These are phyloP conservation scores for Apostasia ramifera DNA, from an alignment of 106 monocot species.

Conservation along the genomic window DNA sequence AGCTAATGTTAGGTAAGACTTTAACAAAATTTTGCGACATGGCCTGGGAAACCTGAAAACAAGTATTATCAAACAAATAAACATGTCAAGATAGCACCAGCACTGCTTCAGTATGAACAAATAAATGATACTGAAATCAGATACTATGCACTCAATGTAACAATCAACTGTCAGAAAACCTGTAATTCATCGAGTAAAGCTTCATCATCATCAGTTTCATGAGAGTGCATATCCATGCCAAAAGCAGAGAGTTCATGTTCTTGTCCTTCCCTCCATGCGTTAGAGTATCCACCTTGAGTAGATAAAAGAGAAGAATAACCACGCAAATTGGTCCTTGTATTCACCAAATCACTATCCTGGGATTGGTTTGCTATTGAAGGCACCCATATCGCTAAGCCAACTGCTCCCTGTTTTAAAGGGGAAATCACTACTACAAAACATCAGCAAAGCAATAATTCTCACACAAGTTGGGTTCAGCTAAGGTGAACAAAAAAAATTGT, in stretches of 20 bases:
- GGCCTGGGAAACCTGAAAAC: conserved; percentile 76
- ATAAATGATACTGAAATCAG: not conserved
- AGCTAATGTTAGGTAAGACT: conserved; percentile 30
- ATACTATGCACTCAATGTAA: conserved; percentile 1
- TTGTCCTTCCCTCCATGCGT: conserved; percentile 39
- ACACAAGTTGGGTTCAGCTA: no score
- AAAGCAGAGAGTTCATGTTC: conserved; percentile 58
- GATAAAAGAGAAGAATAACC: conserved; percentile 50
- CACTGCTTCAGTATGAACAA: not conserved
- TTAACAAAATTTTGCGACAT: conserved; percentile 77
- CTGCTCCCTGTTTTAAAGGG: conserved; percentile 72
- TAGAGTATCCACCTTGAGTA: conserved; percentile 44
- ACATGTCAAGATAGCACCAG: not conserved
- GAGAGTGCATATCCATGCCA: conserved; percentile 23
- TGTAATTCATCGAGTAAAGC: conserved; percentile 82
- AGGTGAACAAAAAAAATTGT: not conserved
- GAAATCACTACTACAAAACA: not conserved
- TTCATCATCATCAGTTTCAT: conserved; percentile 41
- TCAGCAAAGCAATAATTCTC: no score
- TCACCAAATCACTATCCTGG: conserved; percentile 30
- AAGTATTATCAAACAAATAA: not conserved
- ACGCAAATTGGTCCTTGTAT: conserved; percentile 16
- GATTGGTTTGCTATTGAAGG: conserved; percentile 63
- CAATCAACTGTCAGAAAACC: conserved; percentile 26
- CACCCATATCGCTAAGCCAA: conserved; percentile 90